phyloP scores from a whole-genome alignment of 1,284 basidiomycete species.

The Naganishia sp. region DNA sequence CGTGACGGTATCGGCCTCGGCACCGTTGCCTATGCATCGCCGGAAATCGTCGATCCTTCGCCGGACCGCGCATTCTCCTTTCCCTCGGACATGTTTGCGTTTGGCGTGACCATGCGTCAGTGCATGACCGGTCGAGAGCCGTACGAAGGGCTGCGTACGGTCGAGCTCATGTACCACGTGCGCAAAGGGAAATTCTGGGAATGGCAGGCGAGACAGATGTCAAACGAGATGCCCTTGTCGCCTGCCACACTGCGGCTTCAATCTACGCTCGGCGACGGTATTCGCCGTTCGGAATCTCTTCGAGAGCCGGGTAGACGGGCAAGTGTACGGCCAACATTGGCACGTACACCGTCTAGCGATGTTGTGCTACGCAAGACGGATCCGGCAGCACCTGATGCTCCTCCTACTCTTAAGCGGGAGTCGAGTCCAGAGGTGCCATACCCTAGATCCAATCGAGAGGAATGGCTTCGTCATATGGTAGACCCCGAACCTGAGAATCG shows the following conservation, averaged over 20 bases:
- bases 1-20: conserved; percentile 56
- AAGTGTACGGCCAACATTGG: neutral
- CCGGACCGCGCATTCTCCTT: conserved; percentile 52
- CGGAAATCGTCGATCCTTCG: conserved; percentile 54
- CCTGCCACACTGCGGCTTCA: neutral
- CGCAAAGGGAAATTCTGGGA: conserved; percentile 55
- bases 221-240: conserved; percentile 25
- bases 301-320: conserved; percentile 11
- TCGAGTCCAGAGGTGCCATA: too few relatives aligned
- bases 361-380: neutral
- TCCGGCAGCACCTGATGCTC: neutral
- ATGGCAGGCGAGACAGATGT: conserved; percentile 53
- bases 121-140: conserved; percentile 56
- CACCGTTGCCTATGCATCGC: conserved; percentile 57
- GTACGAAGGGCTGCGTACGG: conserved; percentile 50
- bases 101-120: conserved; percentile 57
- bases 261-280: neutral
- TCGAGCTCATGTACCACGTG: conserved; percentile 57
- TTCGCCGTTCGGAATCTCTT: conserved; percentile 25
- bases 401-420: neutral
- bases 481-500: conserved; percentile 39
- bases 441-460: conserved; percentile 38
- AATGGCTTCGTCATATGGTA: conserved; percentile 46
- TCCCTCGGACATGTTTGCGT: conserved; percentile 57
- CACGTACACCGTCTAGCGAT: conserved; percentile 20